These are phyloP conservation scores for Annulohypoxylon moriforme DNA, from an alignment of 495 filamentous ascomycete genomes.

Conservation along the genomic window DNA sequence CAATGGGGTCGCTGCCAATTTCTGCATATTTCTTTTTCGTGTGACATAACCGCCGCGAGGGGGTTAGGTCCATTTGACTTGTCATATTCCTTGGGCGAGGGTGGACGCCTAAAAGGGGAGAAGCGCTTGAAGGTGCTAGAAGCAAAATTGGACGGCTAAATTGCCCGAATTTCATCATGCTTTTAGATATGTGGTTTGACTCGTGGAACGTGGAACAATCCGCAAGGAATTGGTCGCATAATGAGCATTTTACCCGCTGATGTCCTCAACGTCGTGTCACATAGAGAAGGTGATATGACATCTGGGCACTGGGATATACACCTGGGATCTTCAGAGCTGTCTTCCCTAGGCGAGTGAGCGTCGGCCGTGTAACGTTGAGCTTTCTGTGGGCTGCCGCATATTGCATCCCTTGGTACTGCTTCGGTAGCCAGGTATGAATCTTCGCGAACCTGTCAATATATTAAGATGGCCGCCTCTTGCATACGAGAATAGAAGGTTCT, in stretches of 20 bases:
- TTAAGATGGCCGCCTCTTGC: constrained; percentile 19
- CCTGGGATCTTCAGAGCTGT: constrained; percentile 9
- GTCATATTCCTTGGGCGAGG: constrained; percentile 20
- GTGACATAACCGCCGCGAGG: constrained; percentile 15
- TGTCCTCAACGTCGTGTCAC: constrained; percentile 18
- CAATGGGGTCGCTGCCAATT: constrained; percentile 9
- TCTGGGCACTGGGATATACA: neutral
- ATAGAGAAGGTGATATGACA: constrained; percentile 20
- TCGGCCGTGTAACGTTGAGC: constrained; percentile 38
- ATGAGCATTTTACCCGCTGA: constrained; percentile 31
- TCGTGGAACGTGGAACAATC: constrained; percentile 11
- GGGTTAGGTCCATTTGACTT: constrained; percentile 14
- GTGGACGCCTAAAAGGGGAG: constrained; percentile 2
- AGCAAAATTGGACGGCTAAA: constrained; percentile 32
- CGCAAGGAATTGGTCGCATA: constrained; percentile 9
- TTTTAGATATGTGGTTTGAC: constrained; percentile 11
- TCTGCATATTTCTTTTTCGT: neutral
- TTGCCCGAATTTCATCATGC: constrained; percentile 18
- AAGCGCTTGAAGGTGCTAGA: neutral
- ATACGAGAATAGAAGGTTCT: constrained; percentile 34
- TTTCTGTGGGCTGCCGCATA: constrained; percentile 30
- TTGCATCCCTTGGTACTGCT: constrained; percentile 28
- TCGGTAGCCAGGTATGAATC: constrained; percentile 22
- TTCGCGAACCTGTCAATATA: constrained; percentile 31
- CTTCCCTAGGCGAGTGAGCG: constrained; percentile 17